These are phyloP conservation scores for Casuarina cunninghamiana DNA, from an alignment of 306 rosid genomes.

Conservation along the genomic window DNA sequence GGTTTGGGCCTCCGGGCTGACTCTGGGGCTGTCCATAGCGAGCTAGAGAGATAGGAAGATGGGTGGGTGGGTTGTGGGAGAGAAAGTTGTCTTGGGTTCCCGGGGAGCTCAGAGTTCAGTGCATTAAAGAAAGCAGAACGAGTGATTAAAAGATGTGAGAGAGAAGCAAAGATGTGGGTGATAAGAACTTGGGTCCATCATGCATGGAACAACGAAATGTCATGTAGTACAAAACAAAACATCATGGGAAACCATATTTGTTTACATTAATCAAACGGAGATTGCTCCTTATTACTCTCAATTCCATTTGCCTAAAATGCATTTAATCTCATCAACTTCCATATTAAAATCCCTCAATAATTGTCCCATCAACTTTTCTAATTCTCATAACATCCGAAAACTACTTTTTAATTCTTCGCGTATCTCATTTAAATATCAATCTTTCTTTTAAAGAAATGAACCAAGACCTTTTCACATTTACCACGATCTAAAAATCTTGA, in stretches of 20 bases:
- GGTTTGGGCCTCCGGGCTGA: conserved; percentile 27
- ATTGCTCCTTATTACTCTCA: no score
- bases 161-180: conserved; percentile 8
- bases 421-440: no score
- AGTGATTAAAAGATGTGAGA: conserved; percentile 23
- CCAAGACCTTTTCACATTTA: no score
- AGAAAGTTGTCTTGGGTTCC: background rate
- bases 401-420: no score
- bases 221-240: background rate
- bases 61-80: no score
- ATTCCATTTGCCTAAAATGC: no score
- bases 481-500: background rate
- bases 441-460: no score
- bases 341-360: no score
- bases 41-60: conserved; percentile 1
- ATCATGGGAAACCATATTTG: background rate
- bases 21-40: conserved; percentile 46
- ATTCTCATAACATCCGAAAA: no score
- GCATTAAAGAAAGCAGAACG: conserved; percentile 29
- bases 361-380: no score
- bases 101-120: conserved; percentile 15
- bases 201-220: conserved; percentile 28
- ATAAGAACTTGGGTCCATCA: conserved; percentile 27
- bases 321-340: no score
- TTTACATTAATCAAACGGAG: no score